These are phyloP conservation scores for Geosmithia putterillii DNA, from an alignment of 2,329 filamentous ascomycete species.

Conservation along the genomic window DNA sequence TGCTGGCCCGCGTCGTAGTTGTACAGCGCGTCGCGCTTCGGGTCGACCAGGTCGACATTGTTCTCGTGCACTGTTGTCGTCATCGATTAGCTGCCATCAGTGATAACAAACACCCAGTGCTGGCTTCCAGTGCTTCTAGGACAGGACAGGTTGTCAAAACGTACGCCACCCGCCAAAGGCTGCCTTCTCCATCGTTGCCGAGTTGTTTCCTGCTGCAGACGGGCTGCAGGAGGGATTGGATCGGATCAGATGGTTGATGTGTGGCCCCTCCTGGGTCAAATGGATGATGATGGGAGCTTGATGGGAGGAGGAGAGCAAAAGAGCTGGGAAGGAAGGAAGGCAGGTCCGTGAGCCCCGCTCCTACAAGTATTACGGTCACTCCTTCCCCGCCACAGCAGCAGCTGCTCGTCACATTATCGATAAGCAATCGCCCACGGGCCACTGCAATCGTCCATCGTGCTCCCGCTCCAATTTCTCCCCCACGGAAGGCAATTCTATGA, in stretches of 20 bases:
- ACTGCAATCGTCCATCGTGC: not conserved
- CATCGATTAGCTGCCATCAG: too few species aligned
- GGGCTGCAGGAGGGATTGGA: not conserved
- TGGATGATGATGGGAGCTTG: not conserved
- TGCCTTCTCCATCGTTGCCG: constrained; percentile 1
- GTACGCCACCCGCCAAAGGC: constrained; percentile 4
- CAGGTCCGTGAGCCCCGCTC: not conserved
- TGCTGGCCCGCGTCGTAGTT: constrained; percentile 61
- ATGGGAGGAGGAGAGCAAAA: not conserved
- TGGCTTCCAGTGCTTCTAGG: constrained; percentile 1
- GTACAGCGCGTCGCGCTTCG: constrained; percentile 84
- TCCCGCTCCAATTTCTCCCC: not conserved
- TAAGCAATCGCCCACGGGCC: not conserved
- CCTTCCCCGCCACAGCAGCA: not conserved
- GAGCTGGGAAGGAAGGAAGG: not conserved
- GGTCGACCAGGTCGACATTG: constrained; percentile 70
- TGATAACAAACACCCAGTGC: too few species aligned
- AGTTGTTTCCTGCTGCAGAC: not conserved
- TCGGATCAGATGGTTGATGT: not conserved
- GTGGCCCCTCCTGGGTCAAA: not conserved
- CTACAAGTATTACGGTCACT: too few species aligned
- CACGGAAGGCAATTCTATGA: not conserved
- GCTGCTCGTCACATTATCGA: not conserved
- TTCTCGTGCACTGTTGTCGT: constrained; percentile 75
- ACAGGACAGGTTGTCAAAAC: not conserved